Conservation (phyloP, 2,329 filamentous ascomycete genomes). For the Lachnellula willkommii region DNA sequence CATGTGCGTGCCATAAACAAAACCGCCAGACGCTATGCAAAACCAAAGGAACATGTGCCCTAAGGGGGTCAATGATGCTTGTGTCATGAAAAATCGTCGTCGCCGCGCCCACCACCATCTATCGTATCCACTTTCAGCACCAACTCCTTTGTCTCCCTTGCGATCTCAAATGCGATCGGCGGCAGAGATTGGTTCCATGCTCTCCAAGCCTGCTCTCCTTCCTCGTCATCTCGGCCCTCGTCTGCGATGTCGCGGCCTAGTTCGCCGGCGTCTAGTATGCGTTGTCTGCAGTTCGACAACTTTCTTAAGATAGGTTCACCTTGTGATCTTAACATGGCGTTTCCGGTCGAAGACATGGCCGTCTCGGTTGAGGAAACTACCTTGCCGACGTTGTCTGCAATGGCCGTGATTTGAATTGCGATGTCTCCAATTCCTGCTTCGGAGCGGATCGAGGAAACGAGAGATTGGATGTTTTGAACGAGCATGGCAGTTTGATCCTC, state of each 20-base stretch:
- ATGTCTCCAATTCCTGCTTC: slow-evolving; percentile 61
- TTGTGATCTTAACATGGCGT: slow-evolving; percentile 46
- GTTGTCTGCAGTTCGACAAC: slow-evolving; percentile 58
- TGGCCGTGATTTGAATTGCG: slow-evolving; percentile 63
- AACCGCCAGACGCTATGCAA: slow-evolving; percentile 9
- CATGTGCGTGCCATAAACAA: background rate
- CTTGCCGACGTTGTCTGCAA: slow-evolving; percentile 64
- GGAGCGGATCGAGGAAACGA: slow-evolving; percentile 66
- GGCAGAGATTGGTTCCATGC: slow-evolving; percentile 67
- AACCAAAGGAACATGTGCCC: slow-evolving; percentile 1
- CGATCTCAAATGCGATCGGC: slow-evolving; percentile 82
- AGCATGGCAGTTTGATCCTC: slow-evolving; percentile 77
- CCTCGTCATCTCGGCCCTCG: slow-evolving; percentile 46
- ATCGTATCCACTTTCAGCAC: slow-evolving; percentile 43
- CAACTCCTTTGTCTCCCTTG: slow-evolving; percentile 73
- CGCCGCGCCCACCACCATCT: slow-evolving; percentile 21
- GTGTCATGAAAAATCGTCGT: slow-evolving; percentile 29
- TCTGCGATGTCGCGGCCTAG: slow-evolving; percentile 56
- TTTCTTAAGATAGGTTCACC: slow-evolving; percentile 47
- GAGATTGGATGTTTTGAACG: slow-evolving; percentile 74
- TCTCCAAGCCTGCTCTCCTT: slow-evolving; percentile 51
- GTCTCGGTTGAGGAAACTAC: slow-evolving; percentile 62
- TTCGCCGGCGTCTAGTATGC: slow-evolving; percentile 58
- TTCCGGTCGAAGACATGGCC: slow-evolving; percentile 45
- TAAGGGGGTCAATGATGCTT: background rate